These are phyloP conservation scores for Phoenix dactylifera DNA, from an alignment of 176 grass and related monocot genomes.

Conservation along the genomic window DNA sequence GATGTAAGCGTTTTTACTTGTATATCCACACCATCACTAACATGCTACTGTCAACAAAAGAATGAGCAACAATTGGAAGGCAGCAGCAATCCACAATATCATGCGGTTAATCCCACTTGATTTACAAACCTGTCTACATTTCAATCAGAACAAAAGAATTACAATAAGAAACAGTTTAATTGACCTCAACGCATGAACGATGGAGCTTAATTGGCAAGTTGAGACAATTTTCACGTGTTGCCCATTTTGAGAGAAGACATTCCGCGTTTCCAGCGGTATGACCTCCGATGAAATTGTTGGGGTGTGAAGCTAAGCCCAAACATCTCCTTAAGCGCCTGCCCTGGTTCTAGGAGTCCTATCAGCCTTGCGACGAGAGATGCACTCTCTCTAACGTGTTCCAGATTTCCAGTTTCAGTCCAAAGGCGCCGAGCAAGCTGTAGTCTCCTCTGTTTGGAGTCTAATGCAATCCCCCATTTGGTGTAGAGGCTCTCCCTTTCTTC, in stretches of 20 bases:
- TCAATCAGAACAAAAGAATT: no score
- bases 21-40: no score
- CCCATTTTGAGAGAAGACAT: constrained; percentile 29
- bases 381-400: constrained; percentile 86
- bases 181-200: no score
- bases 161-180: no score
- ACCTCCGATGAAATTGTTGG: constrained; percentile 45
- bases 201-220: no score
- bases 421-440: constrained; percentile 57
- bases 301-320: constrained; percentile 85
- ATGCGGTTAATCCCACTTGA: no score
- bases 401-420: constrained; percentile 62
- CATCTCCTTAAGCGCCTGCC: constrained; percentile 85
- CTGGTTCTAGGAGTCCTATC: constrained; percentile 74
- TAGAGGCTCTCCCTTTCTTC: constrained; percentile 82
- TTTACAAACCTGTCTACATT: no score
- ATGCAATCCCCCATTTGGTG: constrained; percentile 75
- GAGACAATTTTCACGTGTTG: no score
- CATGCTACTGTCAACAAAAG: no score
- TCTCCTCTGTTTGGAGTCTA: constrained; percentile 65
- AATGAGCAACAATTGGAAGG: no score
- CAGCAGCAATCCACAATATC: no score
- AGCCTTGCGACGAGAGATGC: constrained; percentile 69
- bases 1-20: no score
- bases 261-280: constrained; percentile 63